Percentiles rank a stretch among this genome's conserved stretches.
Evolutionary conservation across 257 asterid genomes (phyloP).

Genomic region (Thymus mandschuricus): DNA sequence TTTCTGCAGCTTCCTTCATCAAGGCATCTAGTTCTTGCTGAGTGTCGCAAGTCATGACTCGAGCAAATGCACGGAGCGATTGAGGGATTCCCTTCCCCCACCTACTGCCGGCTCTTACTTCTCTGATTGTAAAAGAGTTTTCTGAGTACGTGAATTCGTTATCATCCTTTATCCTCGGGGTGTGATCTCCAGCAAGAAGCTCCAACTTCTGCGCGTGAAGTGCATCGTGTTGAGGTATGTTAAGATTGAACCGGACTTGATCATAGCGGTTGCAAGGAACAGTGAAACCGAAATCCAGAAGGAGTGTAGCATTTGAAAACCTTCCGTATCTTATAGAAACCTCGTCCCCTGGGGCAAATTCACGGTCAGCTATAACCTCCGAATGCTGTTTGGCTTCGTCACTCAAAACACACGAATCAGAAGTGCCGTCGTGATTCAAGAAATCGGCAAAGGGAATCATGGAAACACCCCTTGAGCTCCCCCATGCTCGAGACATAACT

Average conservation of each 20-base stretch:
- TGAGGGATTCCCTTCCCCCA: constrained; percentile 88
- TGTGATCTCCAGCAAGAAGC: constrained; percentile 50
- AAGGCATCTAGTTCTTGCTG: constrained; percentile 61
- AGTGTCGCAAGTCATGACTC: constrained; percentile 61
- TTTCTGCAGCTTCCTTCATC: constrained; percentile 59
- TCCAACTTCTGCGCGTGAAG: constrained; percentile 61
- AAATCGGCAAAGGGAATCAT: constrained; percentile 94
- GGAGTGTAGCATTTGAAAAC: constrained; percentile 71
- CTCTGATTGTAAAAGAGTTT: constrained; percentile 64
- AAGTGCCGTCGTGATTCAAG: constrained; percentile 67
- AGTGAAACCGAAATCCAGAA: constrained; percentile 83
- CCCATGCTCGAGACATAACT: constrained; percentile 93
- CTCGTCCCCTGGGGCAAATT: constrained; percentile 76
- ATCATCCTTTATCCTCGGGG: constrained; percentile 51
- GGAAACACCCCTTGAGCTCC: constrained; percentile 70
- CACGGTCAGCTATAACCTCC: constrained; percentile 77
- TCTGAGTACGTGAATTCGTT: constrained; percentile 46
- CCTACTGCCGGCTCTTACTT: constrained; percentile 51
- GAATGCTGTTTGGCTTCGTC: constrained; percentile 58
- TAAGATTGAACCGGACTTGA: constrained; percentile 62
- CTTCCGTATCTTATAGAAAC: constrained; percentile 74
- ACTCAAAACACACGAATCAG: constrained; percentile 57
- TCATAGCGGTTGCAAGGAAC: constrained; percentile 64
- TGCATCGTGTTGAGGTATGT: constrained; percentile 50
- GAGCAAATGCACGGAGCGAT: constrained; percentile 83